These are phyloP conservation scores for Ambrosiella beaveri DNA, from an alignment of 2,329 filamentous ascomycete genomes.

Conservation along the genomic window DNA sequence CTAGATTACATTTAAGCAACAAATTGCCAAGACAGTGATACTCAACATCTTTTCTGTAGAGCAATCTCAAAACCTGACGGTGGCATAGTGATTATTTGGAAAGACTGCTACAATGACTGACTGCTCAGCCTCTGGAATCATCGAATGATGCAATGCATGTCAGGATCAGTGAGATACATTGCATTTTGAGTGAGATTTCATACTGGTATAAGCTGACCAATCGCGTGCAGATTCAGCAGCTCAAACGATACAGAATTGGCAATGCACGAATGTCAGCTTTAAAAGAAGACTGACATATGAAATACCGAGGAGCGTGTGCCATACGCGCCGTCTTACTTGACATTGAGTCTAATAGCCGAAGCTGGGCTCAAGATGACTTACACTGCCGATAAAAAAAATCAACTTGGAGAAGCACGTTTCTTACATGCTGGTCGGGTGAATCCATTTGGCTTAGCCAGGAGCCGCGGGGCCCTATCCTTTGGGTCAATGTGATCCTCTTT, in stretches of 20 bases:
- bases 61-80: too few relatives aligned
- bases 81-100: too few relatives aligned
- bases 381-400: too few relatives aligned
- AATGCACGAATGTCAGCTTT: background rate
- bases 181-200: too few relatives aligned
- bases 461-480: background rate
- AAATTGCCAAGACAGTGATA: background rate
- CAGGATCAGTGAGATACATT: background rate
- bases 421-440: background rate
- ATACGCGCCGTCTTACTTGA: background rate
- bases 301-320: background rate
- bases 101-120: background rate
- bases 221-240: too few relatives aligned
- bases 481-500: background rate
- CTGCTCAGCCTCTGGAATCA: too few relatives aligned
- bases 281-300: background rate
- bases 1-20: background rate
- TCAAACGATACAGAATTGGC: too few relatives aligned
- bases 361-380: background rate
- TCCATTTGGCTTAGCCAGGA: background rate
- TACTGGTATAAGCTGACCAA: too few relatives aligned
- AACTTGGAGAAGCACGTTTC: too few relatives aligned
- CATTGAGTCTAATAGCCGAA: background rate
- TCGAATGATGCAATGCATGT: background rate
- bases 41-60: too few relatives aligned